A percentile compares a stretch with the other conserved stretches of the same genome.
phyloP scores from a whole-genome alignment of 352 stramenopile species.

The Globisporangium camurandrum region DNA sequence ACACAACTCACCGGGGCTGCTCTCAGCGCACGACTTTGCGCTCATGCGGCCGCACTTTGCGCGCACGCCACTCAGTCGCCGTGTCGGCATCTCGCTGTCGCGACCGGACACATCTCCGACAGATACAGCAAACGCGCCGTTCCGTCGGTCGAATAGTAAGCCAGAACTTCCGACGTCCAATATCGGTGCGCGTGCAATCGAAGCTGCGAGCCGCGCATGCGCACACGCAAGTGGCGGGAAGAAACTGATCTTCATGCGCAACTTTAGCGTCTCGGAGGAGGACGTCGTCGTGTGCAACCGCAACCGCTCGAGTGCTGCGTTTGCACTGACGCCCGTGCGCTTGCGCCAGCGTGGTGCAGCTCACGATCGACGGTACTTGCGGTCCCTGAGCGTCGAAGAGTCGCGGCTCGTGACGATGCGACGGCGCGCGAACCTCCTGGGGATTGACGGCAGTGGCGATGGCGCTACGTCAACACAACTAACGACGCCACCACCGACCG shows the following conservation, averaged over 20 bases:
- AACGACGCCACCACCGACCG: background rate
- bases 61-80: slow-evolving; percentile 2
- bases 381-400: slow-evolving; percentile 46
- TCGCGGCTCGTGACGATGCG: slow-evolving; percentile 31
- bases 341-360: slow-evolving; percentile 33
- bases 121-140: slow-evolving; percentile 12
- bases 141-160: slow-evolving; percentile 44
- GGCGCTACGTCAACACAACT: too few relatives aligned
- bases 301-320: slow-evolving; percentile 47
- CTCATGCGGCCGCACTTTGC: slow-evolving; percentile 1
- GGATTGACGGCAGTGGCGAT: too few relatives aligned
- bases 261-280: slow-evolving; percentile 56
- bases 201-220: slow-evolving; percentile 27
- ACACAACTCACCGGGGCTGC: background rate
- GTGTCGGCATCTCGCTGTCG: slow-evolving; percentile 13
- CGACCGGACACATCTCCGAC: slow-evolving; percentile 2
- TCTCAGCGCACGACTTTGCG: slow-evolving; percentile 1
- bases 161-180: slow-evolving; percentile 53
- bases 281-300: slow-evolving; percentile 70
- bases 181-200: slow-evolving; percentile 38
- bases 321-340: slow-evolving; percentile 34
- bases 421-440: slow-evolving; percentile 14
- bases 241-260: slow-evolving; percentile 51
- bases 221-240: slow-evolving; percentile 28
- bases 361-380: slow-evolving; percentile 33